phyloP scores from a whole-genome alignment of 2,329 filamentous ascomycete genomes.

The Pseudogymnoascus sp. region DNA sequence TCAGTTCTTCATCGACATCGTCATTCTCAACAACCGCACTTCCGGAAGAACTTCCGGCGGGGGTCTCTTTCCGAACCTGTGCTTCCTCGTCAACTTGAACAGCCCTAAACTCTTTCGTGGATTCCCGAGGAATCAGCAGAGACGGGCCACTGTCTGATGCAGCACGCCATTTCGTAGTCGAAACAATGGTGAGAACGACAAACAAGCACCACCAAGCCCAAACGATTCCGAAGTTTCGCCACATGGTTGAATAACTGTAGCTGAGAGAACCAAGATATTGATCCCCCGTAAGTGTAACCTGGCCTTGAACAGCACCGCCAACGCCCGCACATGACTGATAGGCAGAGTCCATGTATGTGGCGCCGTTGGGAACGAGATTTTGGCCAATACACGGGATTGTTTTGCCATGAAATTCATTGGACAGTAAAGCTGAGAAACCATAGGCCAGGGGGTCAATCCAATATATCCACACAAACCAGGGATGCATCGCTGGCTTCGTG shows the following conservation, averaged over 20 bases:
- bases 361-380: conserved; percentile 44
- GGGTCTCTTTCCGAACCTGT: conserved; percentile 18
- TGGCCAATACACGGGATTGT: conserved; percentile 41
- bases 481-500: conserved; percentile 50
- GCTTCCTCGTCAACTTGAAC: background rate
- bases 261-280: conserved; percentile 47
- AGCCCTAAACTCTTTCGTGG: background rate
- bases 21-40: conserved; percentile 13
- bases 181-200: conserved; percentile 47
- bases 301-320: conserved; percentile 42
- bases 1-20: conserved; percentile 34
- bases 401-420: conserved; percentile 60
- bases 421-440: conserved; percentile 57
- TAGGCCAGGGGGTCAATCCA: conserved; percentile 62
- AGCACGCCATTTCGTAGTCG: conserved; percentile 44
- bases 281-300: conserved; percentile 44
- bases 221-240: conserved; percentile 53
- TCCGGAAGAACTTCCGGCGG: conserved; percentile 17
- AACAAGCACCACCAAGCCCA: conserved; percentile 56
- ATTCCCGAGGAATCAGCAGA: background rate
- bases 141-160: background rate
- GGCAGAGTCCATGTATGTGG: conserved; percentile 35
- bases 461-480: conserved; percentile 54
- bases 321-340: conserved; percentile 50
- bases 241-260: conserved; percentile 43